phyloP scores from a whole-genome alignment of 1,139 yeast genomes.

The Taphrina deformans region DNA sequence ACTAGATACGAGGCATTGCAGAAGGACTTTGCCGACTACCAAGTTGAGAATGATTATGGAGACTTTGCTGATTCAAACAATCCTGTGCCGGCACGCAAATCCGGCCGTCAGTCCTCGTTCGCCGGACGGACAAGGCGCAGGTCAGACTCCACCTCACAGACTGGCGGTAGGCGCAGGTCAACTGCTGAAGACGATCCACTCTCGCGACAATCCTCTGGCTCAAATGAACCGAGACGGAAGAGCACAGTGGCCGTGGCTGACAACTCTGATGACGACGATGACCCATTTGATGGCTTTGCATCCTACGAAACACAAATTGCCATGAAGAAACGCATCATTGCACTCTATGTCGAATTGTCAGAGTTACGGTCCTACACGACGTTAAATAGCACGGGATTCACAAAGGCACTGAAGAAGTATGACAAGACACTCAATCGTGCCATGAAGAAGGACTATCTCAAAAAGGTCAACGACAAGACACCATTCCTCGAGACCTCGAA shows the following conservation, averaged over 20 bases:
- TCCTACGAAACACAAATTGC: slow-evolving; percentile 61
- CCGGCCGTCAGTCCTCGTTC: slow-evolving; percentile 4
- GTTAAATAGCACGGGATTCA: slow-evolving; percentile 81
- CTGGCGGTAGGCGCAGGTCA: slow-evolving; percentile 37
- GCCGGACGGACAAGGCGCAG: slow-evolving; percentile 10
- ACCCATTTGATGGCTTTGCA: slow-evolving; percentile 29
- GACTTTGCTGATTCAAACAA: slow-evolving; percentile 2
- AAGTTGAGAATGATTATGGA: slow-evolving; percentile 31
- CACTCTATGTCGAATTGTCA: slow-evolving; percentile 70
- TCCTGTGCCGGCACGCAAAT: neutral
- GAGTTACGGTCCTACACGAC: slow-evolving; percentile 81
- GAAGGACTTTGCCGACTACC: slow-evolving; percentile 47
- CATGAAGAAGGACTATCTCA: slow-evolving; percentile 57
- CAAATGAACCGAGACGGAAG: slow-evolving; percentile 5
- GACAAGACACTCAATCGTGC: slow-evolving; percentile 74
- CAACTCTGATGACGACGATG: slow-evolving; percentile 31
- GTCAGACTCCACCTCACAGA: neutral
- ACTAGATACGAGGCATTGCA: slow-evolving; percentile 53
- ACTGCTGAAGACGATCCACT: slow-evolving; percentile 29
- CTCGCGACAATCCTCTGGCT: slow-evolving; percentile 24
- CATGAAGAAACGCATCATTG: slow-evolving; percentile 64
- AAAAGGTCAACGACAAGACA: slow-evolving; percentile 46
- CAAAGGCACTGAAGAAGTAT: slow-evolving; percentile 84
- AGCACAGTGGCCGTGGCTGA: slow-evolving; percentile 12
- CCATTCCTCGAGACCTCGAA: slow-evolving; percentile 55